Base-by-base conservation (phyloP, 345 rosid species). In the Lumnitzera racemosa region DNA sequence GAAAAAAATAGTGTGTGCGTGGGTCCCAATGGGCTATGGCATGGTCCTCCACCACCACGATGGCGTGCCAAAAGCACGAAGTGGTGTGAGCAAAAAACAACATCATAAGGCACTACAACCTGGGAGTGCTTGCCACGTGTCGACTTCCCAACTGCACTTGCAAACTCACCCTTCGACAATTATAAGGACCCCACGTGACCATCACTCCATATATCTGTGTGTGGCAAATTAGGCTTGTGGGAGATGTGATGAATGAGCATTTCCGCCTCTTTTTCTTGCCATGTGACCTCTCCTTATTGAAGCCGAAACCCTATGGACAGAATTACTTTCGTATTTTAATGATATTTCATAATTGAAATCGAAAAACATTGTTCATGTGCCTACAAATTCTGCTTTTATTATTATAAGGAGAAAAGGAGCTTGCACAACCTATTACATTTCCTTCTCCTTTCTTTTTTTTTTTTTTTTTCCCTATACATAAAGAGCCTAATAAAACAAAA, bases 121-220 rank as follows among this genome's bases (percentile, higher is more conserved):
- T 52, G 55, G 71, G 80, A 79, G 80, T 81, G 86, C 72, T 55
- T 11, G 75, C 74, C 83, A 76, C 78, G 69, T 76, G 87, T 74
- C 64, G 46, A 56, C 77, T 66, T 74, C 78, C 71, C 24, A 79
- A 79, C 83, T 76, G 55, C 63, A 7, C 49, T 52, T 43, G 27
- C 55, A 25, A 59, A 65, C 66, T 62, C 70, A 17, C 62, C 54
- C 53, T 59, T 65, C 64, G 69, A 58, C 63, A 61, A 15, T 12
- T 5, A 1, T 1, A 49, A 36, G 11, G 24, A 49, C 13, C 5
- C 14, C 46, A 7, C 1, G 0, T 27, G 31, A 27, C 31, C 31
- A 27, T 27, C 31, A 27, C 31, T 27, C 31, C 31, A 27, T 27
- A 27, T 27, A 3, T 27, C 5, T 5, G 31, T 27, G 31, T 27